Evolutionary conservation across 495 filamentous ascomycete species (phyloP), one percentile per base, ranked within the genome.

Genomic region (Podospora comata): DNA sequence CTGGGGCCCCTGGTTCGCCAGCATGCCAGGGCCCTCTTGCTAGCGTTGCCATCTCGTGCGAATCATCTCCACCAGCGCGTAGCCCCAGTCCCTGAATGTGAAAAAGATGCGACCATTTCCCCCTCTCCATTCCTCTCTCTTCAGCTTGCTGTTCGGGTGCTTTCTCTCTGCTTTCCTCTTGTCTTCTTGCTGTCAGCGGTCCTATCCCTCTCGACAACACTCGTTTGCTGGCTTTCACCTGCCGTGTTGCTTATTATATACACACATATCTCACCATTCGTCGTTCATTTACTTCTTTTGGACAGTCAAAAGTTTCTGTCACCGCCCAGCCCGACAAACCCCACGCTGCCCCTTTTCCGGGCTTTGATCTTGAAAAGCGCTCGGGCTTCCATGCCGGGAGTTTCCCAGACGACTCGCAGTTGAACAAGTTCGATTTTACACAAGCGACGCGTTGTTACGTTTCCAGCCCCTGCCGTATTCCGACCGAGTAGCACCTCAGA

Each of bases 51-150:
- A 23, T 5, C 23, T 57, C 39, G 26, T 64, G 64, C 66, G 67
- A 68, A 68, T 68, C 67, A 71, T 71, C 71, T 69, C 71, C 71
- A 73, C 69, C 65, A 56, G 69, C 71, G 64, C 68, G 69, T 65
- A 44, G 60, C 19, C 27, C 65, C 60, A 53, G 26, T 48, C 60
- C 59, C 44, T 23, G 28, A 27, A 56, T 62, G 4, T 59, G 57
- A 71, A 71, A 66, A 64, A 56, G 68, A 68, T 15, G 54, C 68
- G 65, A 67, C 65, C 55, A 56, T 62, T 39, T 66, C 18, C 63
- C 34, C 23, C 58, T 53, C 39, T 60, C 55, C 56, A 57, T 62
- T 58, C 55, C 70, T 26, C 28, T n/a, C 5, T 34, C 27, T 27
- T 64, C 27, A 32, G 19, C 66, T 53, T 5, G 15, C 20, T 23